A percentile compares a stretch with the other conserved stretches of the same genome.
Evolutionary conservation across 2,329 filamentous ascomycete species (phyloP).

Genomic region (Rutstroemia sydowiana): DNA sequence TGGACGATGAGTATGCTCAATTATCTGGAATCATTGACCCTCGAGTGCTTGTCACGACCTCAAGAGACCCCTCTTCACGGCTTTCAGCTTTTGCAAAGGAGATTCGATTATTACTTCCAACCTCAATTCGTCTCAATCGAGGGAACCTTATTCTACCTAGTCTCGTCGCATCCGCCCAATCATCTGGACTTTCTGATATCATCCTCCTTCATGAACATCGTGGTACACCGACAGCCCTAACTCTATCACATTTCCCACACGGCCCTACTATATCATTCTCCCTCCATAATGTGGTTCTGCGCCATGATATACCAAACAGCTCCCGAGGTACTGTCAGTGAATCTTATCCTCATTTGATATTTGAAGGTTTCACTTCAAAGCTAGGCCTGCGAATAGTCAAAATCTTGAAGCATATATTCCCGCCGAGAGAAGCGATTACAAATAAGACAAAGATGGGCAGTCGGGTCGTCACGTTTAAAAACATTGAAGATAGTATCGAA

Average conservation of each 20-base stretch:
- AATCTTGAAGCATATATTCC: constrained; percentile 89
- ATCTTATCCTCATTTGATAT: constrained; percentile 88
- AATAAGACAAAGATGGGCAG: constrained; percentile 71
- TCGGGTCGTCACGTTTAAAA: constrained; percentile 87
- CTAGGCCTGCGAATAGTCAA: constrained; percentile 79
- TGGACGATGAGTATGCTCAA: constrained; percentile 86
- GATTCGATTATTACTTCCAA: constrained; percentile 75
- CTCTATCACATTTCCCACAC: constrained; percentile 79
- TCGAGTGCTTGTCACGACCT: constrained; percentile 83
- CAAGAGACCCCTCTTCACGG: constrained; percentile 76
- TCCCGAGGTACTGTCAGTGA: constrained; percentile 84
- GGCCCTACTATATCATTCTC: constrained; percentile 84
- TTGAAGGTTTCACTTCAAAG: constrained; percentile 81
- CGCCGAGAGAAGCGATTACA: constrained; percentile 71
- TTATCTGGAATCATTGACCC: constrained; percentile 90
- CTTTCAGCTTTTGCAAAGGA: constrained; percentile 91
- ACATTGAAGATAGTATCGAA: constrained; percentile 89
- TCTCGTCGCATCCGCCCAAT: constrained; percentile 72
- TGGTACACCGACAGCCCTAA: constrained; percentile 84
- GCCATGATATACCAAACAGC: constrained; percentile 86
- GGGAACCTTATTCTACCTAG: constrained; percentile 85
- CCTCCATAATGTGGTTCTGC: constrained; percentile 84
- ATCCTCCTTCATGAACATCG: constrained; percentile 87
- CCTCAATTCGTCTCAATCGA: constrained; percentile 80
- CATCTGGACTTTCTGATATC: constrained; percentile 75